phyloP scores from a whole-genome alignment of 768 basidiomycete species.

The Mrakia blollopis region DNA sequence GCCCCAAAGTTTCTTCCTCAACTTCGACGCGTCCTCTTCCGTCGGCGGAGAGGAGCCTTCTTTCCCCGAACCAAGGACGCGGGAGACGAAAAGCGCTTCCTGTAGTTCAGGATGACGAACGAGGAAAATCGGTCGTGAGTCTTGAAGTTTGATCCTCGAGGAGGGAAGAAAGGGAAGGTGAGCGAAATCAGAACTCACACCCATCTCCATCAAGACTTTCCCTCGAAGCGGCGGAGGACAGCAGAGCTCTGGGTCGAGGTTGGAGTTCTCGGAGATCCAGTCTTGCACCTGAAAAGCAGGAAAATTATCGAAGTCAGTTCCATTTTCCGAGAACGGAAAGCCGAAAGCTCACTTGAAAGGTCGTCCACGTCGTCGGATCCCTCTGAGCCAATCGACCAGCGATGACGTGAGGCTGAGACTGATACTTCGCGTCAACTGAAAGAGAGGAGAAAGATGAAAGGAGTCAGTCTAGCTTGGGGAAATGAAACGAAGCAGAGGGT shows the following conservation, averaged over 20 bases:
- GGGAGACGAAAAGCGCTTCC: conserved; percentile 3
- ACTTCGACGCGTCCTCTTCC: neutral
- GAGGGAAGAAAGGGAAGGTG: neutral
- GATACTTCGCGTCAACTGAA: conserved; percentile 6
- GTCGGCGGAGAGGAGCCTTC: neutral
- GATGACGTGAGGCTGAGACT: conserved; percentile 5
- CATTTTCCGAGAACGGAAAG: neutral
- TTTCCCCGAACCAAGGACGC: neutral
- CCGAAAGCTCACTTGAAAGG: neutral
- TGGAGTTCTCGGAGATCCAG: conserved; percentile 1
- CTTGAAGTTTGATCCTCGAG: neutral
- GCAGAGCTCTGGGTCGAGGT: neutral
- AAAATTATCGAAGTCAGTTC: neutral
- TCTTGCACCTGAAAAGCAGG: conserved; percentile 6
- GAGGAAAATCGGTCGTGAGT: neutral
- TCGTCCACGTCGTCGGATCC: conserved; percentile 14
- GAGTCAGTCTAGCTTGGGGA: neutral
- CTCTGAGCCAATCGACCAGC: conserved; percentile 4
- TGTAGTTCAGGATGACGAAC: neutral
- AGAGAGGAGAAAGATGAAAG: neutral
- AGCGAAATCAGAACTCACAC: neutral
- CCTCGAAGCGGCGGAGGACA: conserved; percentile 14
- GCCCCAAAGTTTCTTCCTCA: conserved; percentile 7
- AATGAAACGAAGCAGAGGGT: too few relatives aligned
- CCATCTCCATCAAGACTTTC: conserved; percentile 18